Evolutionary conservation across 148 eudicot genomes (phyloP).

Genomic region (Amaranthus hypochondriacus): DNA sequence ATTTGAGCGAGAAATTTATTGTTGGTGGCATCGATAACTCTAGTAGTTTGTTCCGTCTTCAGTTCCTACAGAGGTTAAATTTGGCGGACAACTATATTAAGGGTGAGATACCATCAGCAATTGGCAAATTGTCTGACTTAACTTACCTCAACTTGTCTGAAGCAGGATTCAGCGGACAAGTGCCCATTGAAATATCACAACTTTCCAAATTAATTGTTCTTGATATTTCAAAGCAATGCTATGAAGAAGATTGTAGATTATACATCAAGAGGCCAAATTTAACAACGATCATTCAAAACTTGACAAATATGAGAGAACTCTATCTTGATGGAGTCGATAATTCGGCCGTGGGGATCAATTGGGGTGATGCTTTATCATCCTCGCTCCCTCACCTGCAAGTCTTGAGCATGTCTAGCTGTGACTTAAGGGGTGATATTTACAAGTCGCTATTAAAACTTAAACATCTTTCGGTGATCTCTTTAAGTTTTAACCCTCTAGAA

Average conservation of each 20-base stretch:
- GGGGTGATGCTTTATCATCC: constrained; percentile 27
- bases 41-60: constrained; percentile 1
- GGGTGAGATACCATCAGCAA: constrained; percentile 11
- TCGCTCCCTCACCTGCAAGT: constrained; percentile 28
- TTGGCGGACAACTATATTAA: constrained; percentile 16
- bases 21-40: no score
- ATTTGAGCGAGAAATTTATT: not conserved
- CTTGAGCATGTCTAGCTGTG: constrained; percentile 8
- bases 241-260: no score
- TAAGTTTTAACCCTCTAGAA: no score
- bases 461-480: no score
- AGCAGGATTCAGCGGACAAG: constrained; percentile 22
- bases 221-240: no score
- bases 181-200: constrained; percentile 10
- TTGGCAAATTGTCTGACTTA: constrained; percentile 24
- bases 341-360: constrained; percentile 23
- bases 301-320: constrained; percentile 28
- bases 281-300: constrained; percentile 19
- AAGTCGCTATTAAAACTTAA: no score
- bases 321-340: constrained; percentile 32
- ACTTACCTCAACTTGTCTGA: constrained; percentile 31
- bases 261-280: constrained; percentile 25
- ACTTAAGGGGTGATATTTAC: no score
- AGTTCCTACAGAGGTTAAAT: constrained; percentile 23
- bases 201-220: no score